Evolutionary conservation across 1,139 yeast genomes (phyloP).

Genomic region (Zygoascus meyerae): DNA sequence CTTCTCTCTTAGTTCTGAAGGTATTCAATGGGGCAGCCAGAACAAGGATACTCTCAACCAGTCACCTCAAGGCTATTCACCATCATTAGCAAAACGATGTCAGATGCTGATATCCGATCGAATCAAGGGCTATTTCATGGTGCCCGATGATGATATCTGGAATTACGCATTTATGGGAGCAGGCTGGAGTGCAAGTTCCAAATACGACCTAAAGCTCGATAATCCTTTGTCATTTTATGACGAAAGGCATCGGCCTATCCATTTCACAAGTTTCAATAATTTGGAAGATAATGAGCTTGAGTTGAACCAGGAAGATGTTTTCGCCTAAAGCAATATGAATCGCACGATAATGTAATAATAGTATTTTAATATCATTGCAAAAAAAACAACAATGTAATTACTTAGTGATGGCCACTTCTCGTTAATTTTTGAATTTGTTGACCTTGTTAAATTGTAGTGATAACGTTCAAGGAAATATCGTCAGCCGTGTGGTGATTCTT

Average conservation of each 20-base stretch:
- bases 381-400: too few relatives aligned
- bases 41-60: constrained; percentile 48
- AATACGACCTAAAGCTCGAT: constrained; percentile 66
- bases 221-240: constrained; percentile 78
- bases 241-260: constrained; percentile 82
- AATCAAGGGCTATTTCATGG: constrained; percentile 75
- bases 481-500: too few relatives aligned
- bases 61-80: constrained; percentile 59
- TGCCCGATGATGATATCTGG: constrained; percentile 85
- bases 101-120: constrained; percentile 74
- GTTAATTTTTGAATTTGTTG: too few relatives aligned
- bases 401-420: too few relatives aligned
- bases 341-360: neutral
- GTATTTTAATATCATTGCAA: constrained; percentile 1
- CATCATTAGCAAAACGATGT: constrained; percentile 53
- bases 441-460: too few relatives aligned
- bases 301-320: constrained; percentile 68
- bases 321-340: constrained; percentile 38
- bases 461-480: too few relatives aligned
- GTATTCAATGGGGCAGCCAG: constrained; percentile 68
- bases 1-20: constrained; percentile 54
- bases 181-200: constrained; percentile 59
- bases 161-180: constrained; percentile 87
- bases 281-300: constrained; percentile 57
- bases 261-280: constrained; percentile 69